Percentiles rank a stretch among this genome's conserved stretches.
These are phyloP conservation scores for Metrosideros polymorpha DNA, from an alignment of 441 rosid genomes.

Conservation along the genomic window DNA sequence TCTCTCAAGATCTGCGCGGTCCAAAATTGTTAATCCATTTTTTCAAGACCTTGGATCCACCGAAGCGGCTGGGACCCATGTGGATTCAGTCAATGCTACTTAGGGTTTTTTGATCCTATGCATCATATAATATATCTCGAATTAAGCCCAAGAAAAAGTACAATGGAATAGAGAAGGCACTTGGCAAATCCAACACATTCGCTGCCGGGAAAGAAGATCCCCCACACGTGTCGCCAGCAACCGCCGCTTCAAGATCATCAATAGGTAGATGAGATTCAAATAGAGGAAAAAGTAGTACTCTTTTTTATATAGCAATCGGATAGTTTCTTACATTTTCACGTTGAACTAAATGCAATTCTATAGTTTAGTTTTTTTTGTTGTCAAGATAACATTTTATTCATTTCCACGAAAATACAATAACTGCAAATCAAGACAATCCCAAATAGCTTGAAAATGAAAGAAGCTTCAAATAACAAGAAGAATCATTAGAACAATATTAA, in stretches of 20 bases:
- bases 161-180: neutral
- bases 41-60: neutral
- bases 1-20: neutral
- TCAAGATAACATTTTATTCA: neutral
- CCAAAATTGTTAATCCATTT: neutral
- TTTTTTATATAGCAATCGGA: no score
- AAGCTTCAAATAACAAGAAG: neutral
- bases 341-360: neutral
- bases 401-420: no score
- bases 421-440: neutral
- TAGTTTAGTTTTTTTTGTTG: no score
- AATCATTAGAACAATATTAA: no score
- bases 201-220: constrained; percentile 40
- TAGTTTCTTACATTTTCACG: neutral
- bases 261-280: neutral
- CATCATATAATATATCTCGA: neutral
- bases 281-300: neutral
- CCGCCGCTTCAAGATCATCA: constrained; percentile 5
- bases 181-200: constrained; percentile 6
- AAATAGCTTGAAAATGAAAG: no score
- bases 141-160: neutral
- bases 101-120: neutral
- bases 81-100: neutral
- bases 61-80: neutral
- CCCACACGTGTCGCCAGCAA: constrained; percentile 18